phyloP scores from a whole-genome alignment of 2,329 filamentous ascomycete species.

The Chrysosphaeria jannelii region DNA sequence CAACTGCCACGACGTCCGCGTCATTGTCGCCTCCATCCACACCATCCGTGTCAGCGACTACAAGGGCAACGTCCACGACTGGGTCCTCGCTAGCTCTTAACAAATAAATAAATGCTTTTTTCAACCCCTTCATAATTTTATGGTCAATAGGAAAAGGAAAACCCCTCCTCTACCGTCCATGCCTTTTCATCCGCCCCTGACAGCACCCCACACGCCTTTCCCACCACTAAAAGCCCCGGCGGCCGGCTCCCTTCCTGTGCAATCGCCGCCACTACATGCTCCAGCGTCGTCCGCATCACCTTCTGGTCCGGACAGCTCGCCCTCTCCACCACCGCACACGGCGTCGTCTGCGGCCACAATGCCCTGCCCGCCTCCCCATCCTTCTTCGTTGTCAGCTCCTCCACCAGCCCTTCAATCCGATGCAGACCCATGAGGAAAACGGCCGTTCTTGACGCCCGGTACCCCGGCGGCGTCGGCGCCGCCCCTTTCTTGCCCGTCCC shows the following conservation, averaged over 20 bases:
- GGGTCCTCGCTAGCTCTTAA: slow-evolving; percentile 20
- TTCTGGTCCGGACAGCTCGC: slow-evolving; percentile 86
- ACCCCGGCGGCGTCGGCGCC: slow-evolving; percentile 53
- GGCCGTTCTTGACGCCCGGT: slow-evolving; percentile 45
- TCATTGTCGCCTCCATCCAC: slow-evolving; percentile 59
- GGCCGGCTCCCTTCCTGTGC: slow-evolving; percentile 73
- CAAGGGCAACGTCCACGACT: slow-evolving; percentile 84
- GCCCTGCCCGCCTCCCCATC: slow-evolving; percentile 8
- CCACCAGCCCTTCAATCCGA: slow-evolving; percentile 42
- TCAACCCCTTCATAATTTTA: too few relatives aligned
- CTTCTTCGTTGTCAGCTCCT: slow-evolving; percentile 27
- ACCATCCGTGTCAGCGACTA: slow-evolving; percentile 78
- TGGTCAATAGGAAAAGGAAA: too few relatives aligned
- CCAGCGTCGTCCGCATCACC: slow-evolving; percentile 64
- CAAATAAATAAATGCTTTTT: too few relatives aligned
- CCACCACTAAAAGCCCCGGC: slow-evolving; percentile 66
- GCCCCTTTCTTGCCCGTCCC: slow-evolving; percentile 80
- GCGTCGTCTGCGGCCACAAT: slow-evolving; percentile 46
- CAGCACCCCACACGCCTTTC: slow-evolving; percentile 54
- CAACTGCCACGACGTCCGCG: slow-evolving; percentile 54
- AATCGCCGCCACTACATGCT: slow-evolving; percentile 50
- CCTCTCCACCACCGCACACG: slow-evolving; percentile 76
- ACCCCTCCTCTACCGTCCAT: slow-evolving; percentile 5
- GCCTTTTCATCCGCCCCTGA: slow-evolving; percentile 1
- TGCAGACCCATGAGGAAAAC: slow-evolving; percentile 93